These are phyloP conservation scores for Xerocomellus intermedius DNA, from an alignment of 768 basidiomycete species.

Conservation along the genomic window DNA sequence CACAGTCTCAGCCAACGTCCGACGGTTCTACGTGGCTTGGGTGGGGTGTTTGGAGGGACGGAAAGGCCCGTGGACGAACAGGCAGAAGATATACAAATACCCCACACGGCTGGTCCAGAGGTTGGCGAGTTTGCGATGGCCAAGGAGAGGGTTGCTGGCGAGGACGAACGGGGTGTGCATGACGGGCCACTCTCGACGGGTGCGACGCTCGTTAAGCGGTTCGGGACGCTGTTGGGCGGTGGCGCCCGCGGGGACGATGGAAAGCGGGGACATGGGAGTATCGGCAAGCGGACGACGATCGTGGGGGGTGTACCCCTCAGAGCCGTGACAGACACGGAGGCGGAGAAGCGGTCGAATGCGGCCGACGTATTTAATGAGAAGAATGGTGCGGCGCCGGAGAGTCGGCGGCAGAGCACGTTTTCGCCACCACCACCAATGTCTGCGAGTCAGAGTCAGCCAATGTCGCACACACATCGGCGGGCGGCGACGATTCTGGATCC, in stretches of 20 bases:
- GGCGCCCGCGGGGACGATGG: conserved; percentile 48
- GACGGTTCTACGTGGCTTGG: conserved; percentile 50
- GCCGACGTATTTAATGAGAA: conserved; percentile 22
- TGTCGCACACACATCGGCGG: conserved; percentile 62
- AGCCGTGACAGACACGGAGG: conserved; percentile 37
- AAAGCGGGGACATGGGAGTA: conserved; percentile 37
- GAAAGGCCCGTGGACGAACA: conserved; percentile 43
- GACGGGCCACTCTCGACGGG: conserved; percentile 50
- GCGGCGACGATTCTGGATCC: conserved; percentile 79
- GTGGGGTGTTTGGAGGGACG: conserved; percentile 54
- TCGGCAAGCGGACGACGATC: conserved; percentile 50
- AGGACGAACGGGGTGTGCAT: conserved; percentile 25
- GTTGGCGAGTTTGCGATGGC: conserved; percentile 49
- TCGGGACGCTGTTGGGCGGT: conserved; percentile 58
- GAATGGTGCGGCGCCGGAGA: conserved; percentile 22
- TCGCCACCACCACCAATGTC: conserved; percentile 34
- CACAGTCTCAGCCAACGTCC: conserved; percentile 83
- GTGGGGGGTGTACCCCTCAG: conserved; percentile 42
- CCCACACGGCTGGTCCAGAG: conserved; percentile 69
- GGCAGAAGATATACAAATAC: conserved; percentile 39
- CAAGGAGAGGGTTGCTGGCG: conserved; percentile 30
- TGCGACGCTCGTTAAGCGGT: conserved; percentile 73
- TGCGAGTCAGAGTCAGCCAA: conserved; percentile 53
- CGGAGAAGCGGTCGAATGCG: conserved; percentile 30
- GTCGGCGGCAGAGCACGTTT: conserved; percentile 20